A percentile compares a stretch with the other conserved stretches of the same genome.
Evolutionary conservation across 2,329 filamentous ascomycete species (phyloP).

Genomic region (Ophiocordyceps camponoti-rufipedis): DNA sequence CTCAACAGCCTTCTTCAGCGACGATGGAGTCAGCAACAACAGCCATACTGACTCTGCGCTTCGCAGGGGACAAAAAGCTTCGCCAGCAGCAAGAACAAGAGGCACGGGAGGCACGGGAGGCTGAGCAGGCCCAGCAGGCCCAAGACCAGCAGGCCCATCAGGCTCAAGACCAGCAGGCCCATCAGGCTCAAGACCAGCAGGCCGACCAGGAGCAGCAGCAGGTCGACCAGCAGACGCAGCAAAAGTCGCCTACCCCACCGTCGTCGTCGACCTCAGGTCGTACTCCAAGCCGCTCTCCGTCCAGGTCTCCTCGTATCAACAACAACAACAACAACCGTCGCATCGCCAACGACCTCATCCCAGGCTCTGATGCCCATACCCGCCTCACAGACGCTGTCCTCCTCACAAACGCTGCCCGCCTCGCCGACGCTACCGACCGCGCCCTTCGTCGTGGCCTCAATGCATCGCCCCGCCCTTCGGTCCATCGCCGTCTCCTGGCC

Average conservation of each 20-base stretch:
- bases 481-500: conserved; percentile 25
- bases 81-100: conserved; percentile 7
- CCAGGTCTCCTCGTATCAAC: too few relatives aligned
- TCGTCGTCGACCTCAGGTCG: too few relatives aligned
- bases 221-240: background rate
- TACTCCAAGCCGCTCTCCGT: too few relatives aligned
- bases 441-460: conserved; percentile 19
- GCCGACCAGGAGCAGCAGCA: background rate
- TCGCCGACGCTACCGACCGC: conserved; percentile 6
- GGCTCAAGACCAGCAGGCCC: conserved; percentile 11
- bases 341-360: too few relatives aligned
- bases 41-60: conserved; percentile 1
- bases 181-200: background rate
- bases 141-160: background rate
- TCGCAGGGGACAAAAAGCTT: conserved; percentile 25
- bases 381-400: too few relatives aligned
- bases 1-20: background rate
- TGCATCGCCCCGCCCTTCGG: conserved; percentile 10
- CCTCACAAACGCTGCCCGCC: too few relatives aligned
- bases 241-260: background rate
- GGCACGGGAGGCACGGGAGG: background rate
- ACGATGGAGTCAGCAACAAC: background rate
- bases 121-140: too few relatives aligned
- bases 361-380: too few relatives aligned
- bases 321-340: too few relatives aligned